phyloP scores from a whole-genome alignment of 139 green algal genomes.

The Pleodorina starrii region DNA sequence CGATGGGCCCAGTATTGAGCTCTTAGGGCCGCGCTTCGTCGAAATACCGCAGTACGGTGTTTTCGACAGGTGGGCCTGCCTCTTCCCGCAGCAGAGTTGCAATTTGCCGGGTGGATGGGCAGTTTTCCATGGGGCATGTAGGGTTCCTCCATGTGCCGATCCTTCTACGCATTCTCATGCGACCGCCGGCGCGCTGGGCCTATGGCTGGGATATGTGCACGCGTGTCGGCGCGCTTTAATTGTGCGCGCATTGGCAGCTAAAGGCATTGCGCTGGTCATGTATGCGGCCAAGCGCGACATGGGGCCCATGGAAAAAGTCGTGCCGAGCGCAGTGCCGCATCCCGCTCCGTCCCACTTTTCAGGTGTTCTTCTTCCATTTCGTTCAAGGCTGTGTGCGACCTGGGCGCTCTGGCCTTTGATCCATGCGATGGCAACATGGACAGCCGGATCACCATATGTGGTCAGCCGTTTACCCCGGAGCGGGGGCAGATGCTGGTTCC shows the following conservation, averaged over 20 bases:
- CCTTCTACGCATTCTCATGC: too few relatives aligned
- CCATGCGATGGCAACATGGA: slow-evolving; percentile 54
- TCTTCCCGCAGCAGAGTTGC: too few relatives aligned
- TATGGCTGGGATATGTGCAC: background rate
- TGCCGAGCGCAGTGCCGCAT: background rate
- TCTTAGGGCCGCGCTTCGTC: slow-evolving; percentile 31
- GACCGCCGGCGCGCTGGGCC: background rate
- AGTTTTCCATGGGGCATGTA: too few relatives aligned
- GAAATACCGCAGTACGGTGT: slow-evolving; percentile 20
- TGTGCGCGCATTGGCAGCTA: background rate
- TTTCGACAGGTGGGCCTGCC: slow-evolving; percentile 55
- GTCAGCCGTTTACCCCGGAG: background rate
- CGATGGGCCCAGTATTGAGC: slow-evolving; percentile 32
- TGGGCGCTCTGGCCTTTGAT: slow-evolving; percentile 47
- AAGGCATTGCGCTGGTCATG: too few relatives aligned
- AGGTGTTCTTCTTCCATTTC: slow-evolving; percentile 38
- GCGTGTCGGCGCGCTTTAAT: background rate
- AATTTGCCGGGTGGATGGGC: too few relatives aligned
- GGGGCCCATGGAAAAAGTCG: background rate
- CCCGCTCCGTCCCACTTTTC: background rate
- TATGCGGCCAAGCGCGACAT: too few relatives aligned
- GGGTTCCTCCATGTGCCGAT: too few relatives aligned
- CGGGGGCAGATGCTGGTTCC: slow-evolving; percentile 12
- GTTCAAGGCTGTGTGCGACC: slow-evolving; percentile 52
- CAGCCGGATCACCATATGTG: slow-evolving; percentile 47